These are phyloP conservation scores for Medakamo hakoo DNA, from an alignment of 139 green algal genomes.

Conservation along the genomic window DNA sequence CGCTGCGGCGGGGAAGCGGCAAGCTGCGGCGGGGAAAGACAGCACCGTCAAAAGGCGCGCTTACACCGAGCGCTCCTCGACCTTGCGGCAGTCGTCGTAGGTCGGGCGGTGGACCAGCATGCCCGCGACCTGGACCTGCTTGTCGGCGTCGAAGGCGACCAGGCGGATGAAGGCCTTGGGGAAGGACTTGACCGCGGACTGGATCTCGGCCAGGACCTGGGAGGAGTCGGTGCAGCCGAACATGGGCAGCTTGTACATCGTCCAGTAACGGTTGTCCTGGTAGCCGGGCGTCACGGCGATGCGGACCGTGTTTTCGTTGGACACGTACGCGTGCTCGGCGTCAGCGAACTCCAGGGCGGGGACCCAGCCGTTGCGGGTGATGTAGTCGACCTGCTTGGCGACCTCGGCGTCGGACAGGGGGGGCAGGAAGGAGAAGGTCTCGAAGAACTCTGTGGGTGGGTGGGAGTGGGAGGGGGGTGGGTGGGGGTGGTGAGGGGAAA, in stretches of 20 bases:
- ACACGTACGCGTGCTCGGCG: constrained; percentile 49
- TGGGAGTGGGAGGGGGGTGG: too few species aligned
- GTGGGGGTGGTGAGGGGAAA: too few species aligned
- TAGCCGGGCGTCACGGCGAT: constrained; percentile 42
- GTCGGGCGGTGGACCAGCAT: constrained; percentile 46
- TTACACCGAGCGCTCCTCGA: background rate
- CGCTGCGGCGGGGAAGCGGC: too few species aligned
- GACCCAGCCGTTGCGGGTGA: constrained; percentile 65
- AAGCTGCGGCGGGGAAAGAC: too few species aligned
- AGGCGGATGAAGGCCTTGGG: constrained; percentile 86
- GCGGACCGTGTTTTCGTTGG: constrained; percentile 36
- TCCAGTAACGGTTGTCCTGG: constrained; percentile 93
- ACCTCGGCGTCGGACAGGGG: constrained; percentile 79
- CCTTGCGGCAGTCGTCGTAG: background rate
- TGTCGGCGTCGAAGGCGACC: constrained; percentile 50
- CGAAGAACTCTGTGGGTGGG: constrained; percentile 52
- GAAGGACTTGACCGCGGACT: constrained; percentile 65
- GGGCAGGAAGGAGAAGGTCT: constrained; percentile 98
- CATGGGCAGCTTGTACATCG: constrained; percentile 99
- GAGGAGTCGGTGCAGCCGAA: constrained; percentile 91
- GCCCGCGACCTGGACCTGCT: constrained; percentile 53
- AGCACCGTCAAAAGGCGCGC: background rate
- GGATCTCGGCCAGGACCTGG: constrained; percentile 84
- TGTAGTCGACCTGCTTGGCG: constrained; percentile 86
- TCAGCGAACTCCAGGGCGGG: constrained; percentile 92